Evolutionary conservation across 2,329 filamentous ascomycete species (phyloP), one percentile per base, ranked within the genome.

Genomic region (Penicillium sclerotigenum): DNA sequence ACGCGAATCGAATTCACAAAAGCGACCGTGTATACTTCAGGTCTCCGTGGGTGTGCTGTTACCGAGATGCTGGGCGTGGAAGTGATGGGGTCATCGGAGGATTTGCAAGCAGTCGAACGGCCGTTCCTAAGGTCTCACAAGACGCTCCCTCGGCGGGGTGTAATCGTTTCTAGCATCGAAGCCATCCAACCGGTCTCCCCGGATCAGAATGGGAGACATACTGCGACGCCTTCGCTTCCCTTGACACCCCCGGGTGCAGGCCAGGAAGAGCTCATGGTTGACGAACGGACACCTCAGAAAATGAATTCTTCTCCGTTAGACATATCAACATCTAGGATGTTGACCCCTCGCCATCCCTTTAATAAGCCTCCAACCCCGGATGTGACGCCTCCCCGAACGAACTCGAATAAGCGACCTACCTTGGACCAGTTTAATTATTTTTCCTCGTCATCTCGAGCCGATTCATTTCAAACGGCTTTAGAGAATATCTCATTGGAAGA

Each of bases 351-450:
- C 28, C 83, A 84, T 61, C 83, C 87, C 61, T 81, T 81, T 66
- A 89, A 85, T 66, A 89, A 85, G 64, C 87, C 87, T 16, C 88
- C 87, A 31, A 91, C 88, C 3, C 89, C 88, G 33, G 88, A 91
- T 72, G 82, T 88, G 43, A 91, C 88, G 16, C 89, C 88, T 50
- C 88, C 88, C 34, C 81, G 84, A 56, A 62, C 67, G 31, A 61
- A 66, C 24, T 66, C 70, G n/a, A 62, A 63, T 5, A 61, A 65
- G 54, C 70, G 67, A 52, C 63, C 81, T 18, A 69, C 72, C 18
- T 66, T 79, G 42, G 73, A 72, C 59, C 81, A 85, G 60, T 80
- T 81, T 22, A 83, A 81, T 31, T 82, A 82, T 59, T 73, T 79
- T 10, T 86, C 79, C 3, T 73, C 80, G 7, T 79, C 78, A 1